phyloP scores from a whole-genome alignment of 2,329 filamentous ascomycete genomes.

The Fusarium sp. region DNA sequence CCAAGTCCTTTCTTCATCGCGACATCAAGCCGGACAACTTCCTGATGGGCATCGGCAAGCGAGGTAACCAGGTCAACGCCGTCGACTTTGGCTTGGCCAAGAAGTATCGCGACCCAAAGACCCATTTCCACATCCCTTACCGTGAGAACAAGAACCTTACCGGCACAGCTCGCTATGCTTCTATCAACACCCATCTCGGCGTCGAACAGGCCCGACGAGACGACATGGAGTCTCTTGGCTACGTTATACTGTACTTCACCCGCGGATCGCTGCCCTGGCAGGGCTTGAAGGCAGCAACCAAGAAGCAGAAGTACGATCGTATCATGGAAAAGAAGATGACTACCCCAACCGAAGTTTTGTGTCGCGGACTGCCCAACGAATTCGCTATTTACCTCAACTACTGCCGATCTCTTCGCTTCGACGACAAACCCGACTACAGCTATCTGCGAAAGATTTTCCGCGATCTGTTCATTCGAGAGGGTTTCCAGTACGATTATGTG shows the following conservation, averaged over 20 bases:
- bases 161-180: slow-evolving; percentile 12
- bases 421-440: slow-evolving; percentile 99
- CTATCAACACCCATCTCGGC: slow-evolving; percentile 20
- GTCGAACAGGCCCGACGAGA: slow-evolving; percentile 11
- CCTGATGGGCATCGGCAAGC: slow-evolving; percentile 93
- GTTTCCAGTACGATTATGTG: slow-evolving; percentile 99
- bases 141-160: slow-evolving; percentile 85
- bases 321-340: slow-evolving; percentile 17
- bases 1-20: slow-evolving; percentile 53
- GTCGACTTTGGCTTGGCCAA: slow-evolving; percentile 98
- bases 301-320: slow-evolving; percentile 10
- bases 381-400: slow-evolving; percentile 98
- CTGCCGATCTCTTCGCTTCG: slow-evolving; percentile 97
- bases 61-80: slow-evolving; percentile 98
- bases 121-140: slow-evolving; percentile 75
- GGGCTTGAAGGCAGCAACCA: slow-evolving; percentile 52
- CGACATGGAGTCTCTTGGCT: slow-evolving; percentile 11
- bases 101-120: slow-evolving; percentile 99
- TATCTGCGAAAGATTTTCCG: slow-evolving; percentile 99
- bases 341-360: slow-evolving; percentile 5
- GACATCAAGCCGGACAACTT: slow-evolving; percentile 12
- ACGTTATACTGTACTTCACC: slow-evolving; percentile 9
- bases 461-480: slow-evolving; percentile 97
- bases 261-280: slow-evolving; percentile 19
- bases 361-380: slow-evolving; percentile 10